A percentile compares a stretch with the other conserved stretches of the same genome.
Conservation (phyloP, 345 rosid genomes). For the Eucalyptus pauciflora region DNA sequence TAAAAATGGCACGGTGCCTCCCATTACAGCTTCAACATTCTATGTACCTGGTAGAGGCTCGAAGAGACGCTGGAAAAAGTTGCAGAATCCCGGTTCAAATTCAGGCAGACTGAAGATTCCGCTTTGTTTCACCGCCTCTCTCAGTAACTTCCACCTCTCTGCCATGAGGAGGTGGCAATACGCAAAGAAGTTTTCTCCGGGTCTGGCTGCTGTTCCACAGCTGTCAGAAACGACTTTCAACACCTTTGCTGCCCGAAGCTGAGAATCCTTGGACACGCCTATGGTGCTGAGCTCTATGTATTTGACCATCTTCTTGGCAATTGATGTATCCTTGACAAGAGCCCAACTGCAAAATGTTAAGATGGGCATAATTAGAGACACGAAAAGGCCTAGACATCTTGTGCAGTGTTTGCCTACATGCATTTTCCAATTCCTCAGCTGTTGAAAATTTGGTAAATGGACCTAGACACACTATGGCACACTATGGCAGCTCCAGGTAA, state of each 20-base stretch:
- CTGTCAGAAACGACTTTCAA: slow-evolving; percentile 44
- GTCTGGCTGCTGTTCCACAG: slow-evolving; percentile 11
- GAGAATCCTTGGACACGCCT: slow-evolving; percentile 90
- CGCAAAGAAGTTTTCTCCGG: slow-evolving; percentile 34
- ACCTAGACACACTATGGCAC: neutral
- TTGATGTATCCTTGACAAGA: slow-evolving; percentile 54
- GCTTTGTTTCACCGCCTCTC: slow-evolving; percentile 46
- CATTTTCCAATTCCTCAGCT: neutral
- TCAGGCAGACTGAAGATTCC: slow-evolving; percentile 54
- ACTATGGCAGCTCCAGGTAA: neutral
- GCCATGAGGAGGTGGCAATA: slow-evolving; percentile 38
- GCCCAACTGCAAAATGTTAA: slow-evolving; percentile 53
- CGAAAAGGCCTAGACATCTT: neutral
- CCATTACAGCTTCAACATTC: neutral
- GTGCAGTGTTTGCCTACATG: neutral
- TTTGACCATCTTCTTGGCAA: slow-evolving; percentile 69
- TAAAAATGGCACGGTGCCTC: neutral
- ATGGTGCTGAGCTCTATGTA: slow-evolving; percentile 75
- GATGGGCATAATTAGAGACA: neutral
- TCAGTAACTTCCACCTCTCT: slow-evolving; percentile 55
- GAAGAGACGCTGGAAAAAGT: slow-evolving; percentile 26
- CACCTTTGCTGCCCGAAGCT: slow-evolving; percentile 74
- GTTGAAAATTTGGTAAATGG: neutral
- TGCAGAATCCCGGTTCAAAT: slow-evolving; percentile 43
- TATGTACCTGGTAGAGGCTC: slow-evolving; percentile 65